Base-by-base conservation (phyloP, 2,329 filamentous ascomycete genomes). In the Beauveria pseudobassiana region DNA sequence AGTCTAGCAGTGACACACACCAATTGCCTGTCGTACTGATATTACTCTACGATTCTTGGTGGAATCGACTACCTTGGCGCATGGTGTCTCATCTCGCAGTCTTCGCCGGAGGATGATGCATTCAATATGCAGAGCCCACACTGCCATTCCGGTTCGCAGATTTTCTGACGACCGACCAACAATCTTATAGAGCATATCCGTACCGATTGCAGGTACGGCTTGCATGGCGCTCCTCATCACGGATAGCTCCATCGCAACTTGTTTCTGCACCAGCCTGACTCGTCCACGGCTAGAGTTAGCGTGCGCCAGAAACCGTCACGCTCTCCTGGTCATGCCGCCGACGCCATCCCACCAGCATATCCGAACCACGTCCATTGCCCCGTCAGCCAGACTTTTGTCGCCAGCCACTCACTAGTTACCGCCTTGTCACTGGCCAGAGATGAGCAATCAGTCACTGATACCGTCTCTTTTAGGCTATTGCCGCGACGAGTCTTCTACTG, bases 111-210 rank as follows among this genome's bases (percentile, higher is more conserved):
- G 43, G 43, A 40, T 38, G 28, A 38, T 49, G 43, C 55, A 46
- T 48, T 30, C 42, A 38, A 54, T 16, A 55, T 20, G 55, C 55
- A 49, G 45, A 16, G 20, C 22, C 46, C 38, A 38, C 57, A 30
- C 26, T 34, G 24, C 16, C 18, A 40, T 16, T 24, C 26, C 57
- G 18, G 38, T 38, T 60, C 57, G 34, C 40, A 34, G 40, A 42
- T 28, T 46, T 60, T 40, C 57, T 50, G 49, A 53, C 24, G 40
- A 28, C 48, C 57, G 49, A 60, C 57, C 49, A 60, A 53, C 57
- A 60, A 53, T 26, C 24, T 24, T 50, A 38, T 18, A 49, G 30
- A 40, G 57, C 46, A 50, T 34, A 38, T 16, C 14, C 34, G 38
- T 7, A 34, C 8, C 45, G 16, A 54, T 54, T 24, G 9, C 16